phyloP scores from a whole-genome alignment of 768 basidiomycete species.

The Auricularia sp. region DNA sequence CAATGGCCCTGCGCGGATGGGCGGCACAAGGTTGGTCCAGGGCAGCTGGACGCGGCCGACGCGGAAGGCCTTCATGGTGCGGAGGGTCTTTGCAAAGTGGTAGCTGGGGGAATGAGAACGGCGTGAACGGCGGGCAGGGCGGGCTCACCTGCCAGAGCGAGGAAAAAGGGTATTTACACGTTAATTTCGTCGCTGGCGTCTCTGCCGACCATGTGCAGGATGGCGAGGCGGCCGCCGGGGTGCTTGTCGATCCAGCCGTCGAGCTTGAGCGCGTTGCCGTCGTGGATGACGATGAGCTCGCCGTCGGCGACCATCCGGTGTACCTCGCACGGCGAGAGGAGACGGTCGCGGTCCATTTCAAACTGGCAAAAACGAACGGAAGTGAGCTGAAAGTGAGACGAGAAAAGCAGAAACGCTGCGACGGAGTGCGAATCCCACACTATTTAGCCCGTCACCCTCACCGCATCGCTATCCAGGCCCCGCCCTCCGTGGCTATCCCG shows the following conservation, averaged over 20 bases:
- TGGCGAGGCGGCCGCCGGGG: slow-evolving; percentile 80
- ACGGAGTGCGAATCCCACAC: too few species aligned
- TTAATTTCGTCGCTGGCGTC: slow-evolving; percentile 93
- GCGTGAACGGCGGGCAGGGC: slow-evolving; percentile 11
- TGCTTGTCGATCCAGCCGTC: slow-evolving; percentile 72
- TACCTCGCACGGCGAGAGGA: neutral
- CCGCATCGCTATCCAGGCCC: too few species aligned
- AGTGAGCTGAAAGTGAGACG: too few species aligned
- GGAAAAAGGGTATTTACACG: slow-evolving; percentile 41
- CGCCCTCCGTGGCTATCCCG: too few species aligned
- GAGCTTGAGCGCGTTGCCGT: slow-evolving; percentile 55
- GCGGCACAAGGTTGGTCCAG: slow-evolving; percentile 21
- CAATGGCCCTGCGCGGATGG: slow-evolving; percentile 13
- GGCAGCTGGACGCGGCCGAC: neutral
- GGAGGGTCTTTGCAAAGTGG: neutral
- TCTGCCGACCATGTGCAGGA: slow-evolving; percentile 91
- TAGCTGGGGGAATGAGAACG: neutral
- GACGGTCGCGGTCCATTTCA: neutral
- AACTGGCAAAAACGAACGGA: too few species aligned
- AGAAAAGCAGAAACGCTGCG: too few species aligned
- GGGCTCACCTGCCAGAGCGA: slow-evolving; percentile 18
- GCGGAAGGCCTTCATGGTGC: neutral
- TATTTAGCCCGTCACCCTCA: too few species aligned
- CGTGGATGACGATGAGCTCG: slow-evolving; percentile 61
- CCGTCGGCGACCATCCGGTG: slow-evolving; percentile 65